These are phyloP conservation scores for Pelargonium myrrhifolium DNA, from an alignment of 441 rosid species.

Conservation along the genomic window DNA sequence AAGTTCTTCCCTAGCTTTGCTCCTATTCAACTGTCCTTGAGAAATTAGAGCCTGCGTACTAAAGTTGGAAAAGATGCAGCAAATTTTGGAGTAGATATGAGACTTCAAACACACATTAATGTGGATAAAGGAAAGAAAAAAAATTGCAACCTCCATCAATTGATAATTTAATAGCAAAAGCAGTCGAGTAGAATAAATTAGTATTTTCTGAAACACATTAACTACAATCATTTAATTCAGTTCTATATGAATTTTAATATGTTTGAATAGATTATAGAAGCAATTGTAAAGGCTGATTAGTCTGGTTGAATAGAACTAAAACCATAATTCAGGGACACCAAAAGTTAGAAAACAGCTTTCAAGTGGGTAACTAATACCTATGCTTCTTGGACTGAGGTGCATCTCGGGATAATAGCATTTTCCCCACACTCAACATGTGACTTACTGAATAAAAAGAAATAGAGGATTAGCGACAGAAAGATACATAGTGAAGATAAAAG, in stretches of 20 bases:
- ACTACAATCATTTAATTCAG: not conserved
- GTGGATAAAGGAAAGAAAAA: too few species aligned
- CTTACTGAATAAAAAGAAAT: constrained; percentile 37
- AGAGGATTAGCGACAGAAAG: not conserved
- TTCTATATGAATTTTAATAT: not conserved
- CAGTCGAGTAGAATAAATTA: not conserved
- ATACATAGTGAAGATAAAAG: not conserved
- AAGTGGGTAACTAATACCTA: constrained; percentile 35
- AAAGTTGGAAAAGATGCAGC: not conserved
- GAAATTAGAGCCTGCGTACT: not conserved
- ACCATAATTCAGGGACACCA: not conserved
- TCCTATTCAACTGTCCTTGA: not conserved
- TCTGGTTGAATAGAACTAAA: not conserved
- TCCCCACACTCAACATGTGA: constrained; percentile 76
- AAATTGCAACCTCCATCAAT: not conserved
- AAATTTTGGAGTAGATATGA: not conserved
- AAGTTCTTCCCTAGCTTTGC: not conserved
- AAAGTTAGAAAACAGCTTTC: not conserved
- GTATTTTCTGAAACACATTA: not conserved
- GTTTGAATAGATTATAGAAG: not conserved
- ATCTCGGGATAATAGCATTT: constrained; percentile 46
- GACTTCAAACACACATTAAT: not conserved
- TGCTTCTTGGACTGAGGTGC: constrained; percentile 46
- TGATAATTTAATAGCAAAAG: not conserved
- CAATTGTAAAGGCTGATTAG: not conserved